Evolutionary conservation across 192 early-diverging fungal species (phyloP), one percentile per base, ranked within the genome.

Genomic region (Coemansia sp.): DNA sequence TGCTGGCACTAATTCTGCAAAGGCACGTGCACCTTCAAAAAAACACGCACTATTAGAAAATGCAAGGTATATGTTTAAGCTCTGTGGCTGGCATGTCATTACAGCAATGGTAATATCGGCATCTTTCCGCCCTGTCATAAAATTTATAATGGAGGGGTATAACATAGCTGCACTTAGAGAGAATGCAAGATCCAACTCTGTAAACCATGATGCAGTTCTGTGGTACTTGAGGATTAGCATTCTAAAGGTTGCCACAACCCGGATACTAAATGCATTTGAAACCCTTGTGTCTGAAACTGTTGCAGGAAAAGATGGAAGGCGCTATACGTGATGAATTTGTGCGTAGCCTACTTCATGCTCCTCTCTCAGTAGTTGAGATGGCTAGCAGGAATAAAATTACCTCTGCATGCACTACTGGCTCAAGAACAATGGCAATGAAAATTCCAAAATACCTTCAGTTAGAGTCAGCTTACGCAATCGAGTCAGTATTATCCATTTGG

Each of bases 71-170:
- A 18, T 43, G 13, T 43, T 43, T 18, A 18, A 43, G 2, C 42
- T 43, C n/a, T 43, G 42, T 43, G 42, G 42, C 42, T 43, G 42
- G 42, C 42, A 18, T 18, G 14, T 18, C n/a, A 43, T 43, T 43
- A 18, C n/a, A 3, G n/a, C 42, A 2, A 6, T 18, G 5, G 20
- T 48, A 10, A 9, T 48, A 9, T 21, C 45, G 23, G 45, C 45
- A 48, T 48, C 45, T 3, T 23, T 48, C 1, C 20, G 8, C 20
- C 71, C 71, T 3, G 35, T 74, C 0, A 34, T 33, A n/a, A 65
- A 45, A 21, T 74, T 65, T 56, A 18, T 74, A 14, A 60, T 74
- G 56, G 60, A 74, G 31, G 71, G 71, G 3, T 64, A 68, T 35
- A 56, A 67, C 10, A 45, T 74, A 20, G 58, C 51, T 8, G 59